Evolutionary conservation across 352 stramenopile genomes (phyloP), one percentile per base, ranked within the genome.

Genomic region (Pythium utonaiense): DNA sequence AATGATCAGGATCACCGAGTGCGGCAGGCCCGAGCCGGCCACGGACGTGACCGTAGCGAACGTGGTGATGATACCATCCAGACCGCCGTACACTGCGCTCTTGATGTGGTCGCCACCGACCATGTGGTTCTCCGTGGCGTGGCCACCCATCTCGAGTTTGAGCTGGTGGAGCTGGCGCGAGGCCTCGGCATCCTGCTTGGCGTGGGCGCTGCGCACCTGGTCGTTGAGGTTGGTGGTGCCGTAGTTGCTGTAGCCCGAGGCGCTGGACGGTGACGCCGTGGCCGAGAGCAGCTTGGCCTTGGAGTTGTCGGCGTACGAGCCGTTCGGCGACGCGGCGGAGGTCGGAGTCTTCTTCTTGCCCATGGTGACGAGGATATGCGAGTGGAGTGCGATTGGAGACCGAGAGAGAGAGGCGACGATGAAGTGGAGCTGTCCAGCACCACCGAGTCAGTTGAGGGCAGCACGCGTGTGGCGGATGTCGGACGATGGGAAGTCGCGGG

Each of bases 21-120:
- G 75, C 24, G 83, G 78, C 45, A 98, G 77, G 0, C 79, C 80
- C 33, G 90, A 96, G 60, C 94, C 96, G 1, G 95, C 95, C 21
- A 96, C 90, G 19, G 90, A 96, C 56, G 92, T 96, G 14, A 98
- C 92, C 38, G 97, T 98, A 16, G 94, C 95, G 74, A 98, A 98
- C 1, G 91, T 97, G 22, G 95, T 98, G 61, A 98, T 93, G 70
- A 98, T 98, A 31, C 94, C 96, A 66, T 98, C 96, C n/a, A 98
- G 79, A 16, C 93, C 95, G 56, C 94, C 94, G 75, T 98, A 98
- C 41, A 98, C 96, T 0, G 77, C 82, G 58, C 80, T 91, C 67
- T 94, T 94, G 70, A 94, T 94, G 71, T 91, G 66, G 38, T 78
- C 82, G 13, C 84, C 80, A 48, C 83, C 79, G 5, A 51, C 57